Evolutionary conservation across 202 grass and related monocot species (phyloP).

Genomic region (Musa balbisiana): DNA sequence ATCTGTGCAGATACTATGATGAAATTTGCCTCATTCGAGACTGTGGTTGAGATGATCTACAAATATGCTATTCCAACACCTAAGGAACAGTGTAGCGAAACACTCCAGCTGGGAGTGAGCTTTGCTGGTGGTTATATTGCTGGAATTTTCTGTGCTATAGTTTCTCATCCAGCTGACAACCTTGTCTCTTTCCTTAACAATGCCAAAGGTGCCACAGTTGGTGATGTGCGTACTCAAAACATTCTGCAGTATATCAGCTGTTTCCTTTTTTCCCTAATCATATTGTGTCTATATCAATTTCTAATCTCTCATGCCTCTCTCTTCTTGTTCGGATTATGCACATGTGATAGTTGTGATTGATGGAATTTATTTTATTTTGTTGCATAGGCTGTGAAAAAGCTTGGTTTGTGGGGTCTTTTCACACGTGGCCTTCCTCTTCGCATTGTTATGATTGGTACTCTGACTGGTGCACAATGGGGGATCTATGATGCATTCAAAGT

Average conservation of each 20-base stretch:
- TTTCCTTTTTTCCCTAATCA: not conserved
- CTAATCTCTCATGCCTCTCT: no score
- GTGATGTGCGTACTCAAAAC: slow-evolving; percentile 30
- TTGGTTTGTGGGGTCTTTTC: slow-evolving; percentile 68
- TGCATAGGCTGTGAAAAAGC: slow-evolving; percentile 69
- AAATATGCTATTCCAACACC: slow-evolving; percentile 56
- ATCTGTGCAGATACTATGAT: slow-evolving; percentile 57
- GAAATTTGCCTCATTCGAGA: slow-evolving; percentile 69
- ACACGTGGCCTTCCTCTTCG: slow-evolving; percentile 86
- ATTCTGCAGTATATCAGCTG: not conserved
- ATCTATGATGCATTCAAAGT: slow-evolving; percentile 98
- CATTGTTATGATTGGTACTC: slow-evolving; percentile 85
- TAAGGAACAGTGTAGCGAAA: slow-evolving; percentile 52
- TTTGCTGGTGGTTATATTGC: slow-evolving; percentile 66
- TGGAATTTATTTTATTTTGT: not conserved
- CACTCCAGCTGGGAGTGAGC: slow-evolving; percentile 56
- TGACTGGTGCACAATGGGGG: slow-evolving; percentile 72
- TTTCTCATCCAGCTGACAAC: slow-evolving; percentile 68
- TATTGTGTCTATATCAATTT: not conserved
- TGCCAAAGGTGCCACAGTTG: slow-evolving; percentile 50
- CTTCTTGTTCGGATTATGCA: no score
- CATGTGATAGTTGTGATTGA: no score
- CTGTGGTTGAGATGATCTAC: slow-evolving; percentile 55
- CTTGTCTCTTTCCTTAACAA: slow-evolving; percentile 66
- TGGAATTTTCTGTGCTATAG: slow-evolving; percentile 55